Conservation (phyloP, 2,329 filamentous ascomycete genomes). For the Arthrocladium fulminans region DNA sequence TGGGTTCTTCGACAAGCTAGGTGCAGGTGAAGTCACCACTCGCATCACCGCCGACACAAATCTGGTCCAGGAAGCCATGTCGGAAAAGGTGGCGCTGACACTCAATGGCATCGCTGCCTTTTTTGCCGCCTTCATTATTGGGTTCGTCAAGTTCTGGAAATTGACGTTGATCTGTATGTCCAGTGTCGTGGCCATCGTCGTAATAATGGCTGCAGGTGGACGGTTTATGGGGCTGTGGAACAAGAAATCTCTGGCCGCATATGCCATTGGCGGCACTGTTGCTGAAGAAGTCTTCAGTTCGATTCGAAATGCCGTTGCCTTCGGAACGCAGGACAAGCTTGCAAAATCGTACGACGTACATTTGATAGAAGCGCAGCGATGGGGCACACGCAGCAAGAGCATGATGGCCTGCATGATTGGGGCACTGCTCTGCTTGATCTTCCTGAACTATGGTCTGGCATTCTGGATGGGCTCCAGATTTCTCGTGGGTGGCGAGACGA, state of each 20-base stretch:
- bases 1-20: constrained; percentile 85
- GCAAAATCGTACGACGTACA: constrained; percentile 75
- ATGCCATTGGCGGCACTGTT: constrained; percentile 75
- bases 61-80: constrained; percentile 85
- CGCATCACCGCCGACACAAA: constrained; percentile 93
- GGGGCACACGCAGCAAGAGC: constrained; percentile 66
- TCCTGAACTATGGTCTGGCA: constrained; percentile 75
- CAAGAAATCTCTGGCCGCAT: constrained; percentile 67
- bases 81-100: constrained; percentile 75
- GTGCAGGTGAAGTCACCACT: constrained; percentile 86
- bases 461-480: constrained; percentile 79
- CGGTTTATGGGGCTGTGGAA: constrained; percentile 71
- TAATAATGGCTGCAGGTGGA: constrained; percentile 66
- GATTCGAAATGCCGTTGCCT: constrained; percentile 83
- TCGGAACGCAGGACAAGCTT: constrained; percentile 87
- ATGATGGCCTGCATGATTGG: constrained; percentile 70
- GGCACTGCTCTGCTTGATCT: constrained; percentile 73
- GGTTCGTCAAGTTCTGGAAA: constrained; percentile 87
- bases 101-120: constrained; percentile 72
- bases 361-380: constrained; percentile 62
- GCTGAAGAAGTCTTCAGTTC: constrained; percentile 93
- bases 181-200: constrained; percentile 68
- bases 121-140: constrained; percentile 79
- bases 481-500: constrained; percentile 56
- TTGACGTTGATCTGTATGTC: constrained; percentile 79